A percentile compares a stretch with the other conserved stretches of the same genome.
Conservation (phyloP, 2,329 filamentous ascomycete genomes). For the Dryadomyces sulphureus region DNA sequence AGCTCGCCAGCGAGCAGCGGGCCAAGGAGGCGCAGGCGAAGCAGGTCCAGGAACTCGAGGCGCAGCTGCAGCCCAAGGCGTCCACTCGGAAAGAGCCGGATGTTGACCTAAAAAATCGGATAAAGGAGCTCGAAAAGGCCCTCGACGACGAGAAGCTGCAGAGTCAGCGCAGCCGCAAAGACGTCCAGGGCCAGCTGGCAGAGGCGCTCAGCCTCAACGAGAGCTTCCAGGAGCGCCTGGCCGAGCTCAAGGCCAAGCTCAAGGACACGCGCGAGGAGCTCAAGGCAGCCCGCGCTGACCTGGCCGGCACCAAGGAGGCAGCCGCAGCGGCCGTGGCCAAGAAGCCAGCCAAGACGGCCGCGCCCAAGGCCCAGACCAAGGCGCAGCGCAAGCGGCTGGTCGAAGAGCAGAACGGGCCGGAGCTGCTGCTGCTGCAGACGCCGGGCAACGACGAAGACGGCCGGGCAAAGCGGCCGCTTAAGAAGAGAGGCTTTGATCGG, state of each 20-base stretch:
- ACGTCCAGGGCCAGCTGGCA: constrained; percentile 36
- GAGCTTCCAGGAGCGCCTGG: constrained; percentile 55
- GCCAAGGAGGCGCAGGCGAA: constrained; percentile 17
- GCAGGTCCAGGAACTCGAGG: constrained; percentile 11
- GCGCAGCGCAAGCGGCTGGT: constrained; percentile 29
- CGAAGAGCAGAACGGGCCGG: constrained; percentile 29
- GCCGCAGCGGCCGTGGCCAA: constrained; percentile 18
- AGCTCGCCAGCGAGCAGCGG: constrained; percentile 17
- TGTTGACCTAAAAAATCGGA: constrained; percentile 17
- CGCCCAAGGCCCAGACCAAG: constrained; percentile 13
- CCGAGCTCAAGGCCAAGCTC: constrained; percentile 54
- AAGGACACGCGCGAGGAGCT: constrained; percentile 57
- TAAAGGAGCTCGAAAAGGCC: constrained; percentile 19
- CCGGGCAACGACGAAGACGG: constrained; percentile 19
- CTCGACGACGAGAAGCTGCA: constrained; percentile 28
- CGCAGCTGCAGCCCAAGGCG: constrained; percentile 12
- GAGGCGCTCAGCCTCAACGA: constrained; percentile 49
- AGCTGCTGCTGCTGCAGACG: constrained; percentile 33
- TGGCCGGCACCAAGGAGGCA: constrained; percentile 21
- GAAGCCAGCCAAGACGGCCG: constrained; percentile 14
- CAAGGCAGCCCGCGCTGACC: constrained; percentile 40
- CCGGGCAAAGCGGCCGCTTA: constrained; percentile 25
- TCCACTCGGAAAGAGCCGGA: too few species aligned
- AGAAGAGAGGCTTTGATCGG: constrained; percentile 42
- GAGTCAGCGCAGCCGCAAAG: constrained; percentile 28